A percentile compares a stretch with the other conserved stretches of the same genome.
Evolutionary conservation across 1,284 basidiomycete species (phyloP).

Genomic region (Gastroboletus turbinatus): DNA sequence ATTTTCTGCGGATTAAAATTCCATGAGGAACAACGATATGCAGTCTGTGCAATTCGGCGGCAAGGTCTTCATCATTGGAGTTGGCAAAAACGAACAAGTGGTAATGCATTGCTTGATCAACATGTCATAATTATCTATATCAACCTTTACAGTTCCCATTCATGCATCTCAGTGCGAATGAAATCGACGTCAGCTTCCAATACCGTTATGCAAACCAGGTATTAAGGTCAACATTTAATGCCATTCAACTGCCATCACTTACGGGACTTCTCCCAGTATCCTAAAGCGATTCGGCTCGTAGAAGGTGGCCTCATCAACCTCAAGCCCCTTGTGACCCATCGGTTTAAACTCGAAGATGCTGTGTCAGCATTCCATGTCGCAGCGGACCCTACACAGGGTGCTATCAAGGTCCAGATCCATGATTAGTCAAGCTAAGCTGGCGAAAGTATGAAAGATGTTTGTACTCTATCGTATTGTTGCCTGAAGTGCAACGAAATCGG

Average conservation of each 20-base stretch:
- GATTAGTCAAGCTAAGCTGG: slow-evolving; percentile 35
- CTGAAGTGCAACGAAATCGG: background rate
- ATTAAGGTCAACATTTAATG: slow-evolving; percentile 6
- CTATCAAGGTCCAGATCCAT: slow-evolving; percentile 63
- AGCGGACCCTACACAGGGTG: slow-evolving; percentile 64
- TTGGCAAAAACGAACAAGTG: slow-evolving; percentile 57
- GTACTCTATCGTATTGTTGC: background rate
- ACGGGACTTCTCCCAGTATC: slow-evolving; percentile 49
- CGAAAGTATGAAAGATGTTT: background rate
- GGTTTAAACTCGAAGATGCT: slow-evolving; percentile 76
- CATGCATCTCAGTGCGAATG: slow-evolving; percentile 66
- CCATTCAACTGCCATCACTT: background rate
- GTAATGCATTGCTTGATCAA: slow-evolving; percentile 29
- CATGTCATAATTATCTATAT: background rate
- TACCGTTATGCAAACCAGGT: slow-evolving; percentile 65
- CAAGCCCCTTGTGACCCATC: slow-evolving; percentile 82
- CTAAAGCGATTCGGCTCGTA: slow-evolving; percentile 79
- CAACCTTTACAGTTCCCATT: slow-evolving; percentile 53
- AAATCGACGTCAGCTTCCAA: slow-evolving; percentile 63
- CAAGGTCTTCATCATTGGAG: slow-evolving; percentile 66
- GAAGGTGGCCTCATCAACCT: slow-evolving; percentile 71
- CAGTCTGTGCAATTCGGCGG: slow-evolving; percentile 58
- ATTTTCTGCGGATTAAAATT: background rate
- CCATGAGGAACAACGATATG: slow-evolving; percentile 1
- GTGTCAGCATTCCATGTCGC: slow-evolving; percentile 78